Evolutionary conservation across 106 monocot genomes (phyloP).

Genomic region (Hemerocallis citrina): DNA sequence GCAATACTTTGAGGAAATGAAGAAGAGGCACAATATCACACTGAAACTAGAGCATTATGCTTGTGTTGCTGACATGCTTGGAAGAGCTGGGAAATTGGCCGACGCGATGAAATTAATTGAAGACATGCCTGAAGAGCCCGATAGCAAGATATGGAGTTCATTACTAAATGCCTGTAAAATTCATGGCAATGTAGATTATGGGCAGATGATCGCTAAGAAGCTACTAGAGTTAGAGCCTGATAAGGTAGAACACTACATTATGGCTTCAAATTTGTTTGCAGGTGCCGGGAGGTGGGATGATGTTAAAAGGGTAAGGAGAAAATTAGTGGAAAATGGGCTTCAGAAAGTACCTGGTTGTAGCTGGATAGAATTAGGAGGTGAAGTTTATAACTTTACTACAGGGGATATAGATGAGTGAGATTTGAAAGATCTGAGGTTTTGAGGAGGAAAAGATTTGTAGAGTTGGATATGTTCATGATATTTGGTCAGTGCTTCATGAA

Average conservation of each 20-base stretch:
- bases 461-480: slow-evolving; percentile 53
- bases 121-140: slow-evolving; percentile 55
- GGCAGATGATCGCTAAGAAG: slow-evolving; percentile 44
- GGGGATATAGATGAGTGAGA: slow-evolving; percentile 30
- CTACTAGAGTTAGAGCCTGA: slow-evolving; percentile 53
- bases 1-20: slow-evolving; percentile 39
- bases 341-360: slow-evolving; percentile 61
- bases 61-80: slow-evolving; percentile 62
- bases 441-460: slow-evolving; percentile 37
- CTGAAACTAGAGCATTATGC: slow-evolving; percentile 52
- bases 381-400: slow-evolving; percentile 27
- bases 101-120: slow-evolving; percentile 31
- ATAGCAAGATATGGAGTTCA: slow-evolving; percentile 37
- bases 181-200: slow-evolving; percentile 37
- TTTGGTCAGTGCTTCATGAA: slow-evolving; percentile 39
- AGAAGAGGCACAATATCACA: slow-evolving; percentile 8
- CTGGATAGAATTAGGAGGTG: slow-evolving; percentile 53
- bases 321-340: slow-evolving; percentile 25
- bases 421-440: slow-evolving; percentile 19
- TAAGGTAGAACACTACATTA: slow-evolving; percentile 56
- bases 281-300: slow-evolving; percentile 51
- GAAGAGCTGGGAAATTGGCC: slow-evolving; percentile 29
- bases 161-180: slow-evolving; percentile 54
- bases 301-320: slow-evolving; percentile 45
- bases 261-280: slow-evolving; percentile 61